Conservation (phyloP, 441 rosid species). For the Theobroma grandiflorum region DNA sequence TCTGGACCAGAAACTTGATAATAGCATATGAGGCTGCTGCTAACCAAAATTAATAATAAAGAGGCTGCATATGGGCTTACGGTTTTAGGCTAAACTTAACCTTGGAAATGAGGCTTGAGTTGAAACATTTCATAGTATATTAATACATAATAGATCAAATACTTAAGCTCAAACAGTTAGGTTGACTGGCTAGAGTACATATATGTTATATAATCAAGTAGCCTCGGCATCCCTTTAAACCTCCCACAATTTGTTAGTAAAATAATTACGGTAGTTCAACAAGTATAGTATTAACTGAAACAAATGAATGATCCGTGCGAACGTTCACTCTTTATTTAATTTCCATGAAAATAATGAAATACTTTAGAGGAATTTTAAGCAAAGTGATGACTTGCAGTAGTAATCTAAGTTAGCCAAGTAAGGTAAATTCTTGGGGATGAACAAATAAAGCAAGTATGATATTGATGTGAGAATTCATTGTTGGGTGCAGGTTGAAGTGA, state of each 20-base stretch:
- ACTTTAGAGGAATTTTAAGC: neutral
- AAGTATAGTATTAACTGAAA: no score
- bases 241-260: no score
- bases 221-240: no score
- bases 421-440: neutral
- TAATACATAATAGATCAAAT: no score
- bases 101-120: neutral
- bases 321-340: no score
- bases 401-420: neutral
- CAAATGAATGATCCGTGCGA: no score
- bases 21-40: neutral
- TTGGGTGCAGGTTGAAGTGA: constrained; percentile 48
- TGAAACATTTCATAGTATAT: no score
- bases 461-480: constrained; percentile 23
- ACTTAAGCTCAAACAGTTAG: neutral
- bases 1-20: neutral
- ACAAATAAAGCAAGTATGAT: constrained; percentile 10
- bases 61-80: neutral
- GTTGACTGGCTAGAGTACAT: no score
- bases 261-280: no score
- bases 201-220: no score
- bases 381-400: neutral
- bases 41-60: no score
- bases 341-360: neutral
- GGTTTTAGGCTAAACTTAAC: neutral